Percentiles rank a stretch among this genome's conserved stretches.
These are phyloP conservation scores for Colletotrichum sublineola DNA, from an alignment of 2,329 filamentous ascomycete species.

Conservation along the genomic window DNA sequence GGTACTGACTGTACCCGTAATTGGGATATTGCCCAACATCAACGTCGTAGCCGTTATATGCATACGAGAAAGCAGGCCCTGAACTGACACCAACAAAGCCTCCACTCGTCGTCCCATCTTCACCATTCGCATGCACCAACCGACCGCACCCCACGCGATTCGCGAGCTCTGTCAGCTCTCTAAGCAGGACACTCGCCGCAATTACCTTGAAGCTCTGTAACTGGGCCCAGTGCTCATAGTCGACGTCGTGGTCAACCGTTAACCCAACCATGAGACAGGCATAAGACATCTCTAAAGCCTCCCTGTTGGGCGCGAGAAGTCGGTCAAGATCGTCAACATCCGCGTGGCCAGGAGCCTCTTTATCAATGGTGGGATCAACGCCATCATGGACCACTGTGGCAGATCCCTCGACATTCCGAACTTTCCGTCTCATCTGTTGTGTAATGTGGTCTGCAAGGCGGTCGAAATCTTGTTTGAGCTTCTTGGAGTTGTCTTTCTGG, in stretches of 20 bases:
- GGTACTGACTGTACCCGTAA: slow-evolving; percentile 30
- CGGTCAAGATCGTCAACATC: slow-evolving; percentile 26
- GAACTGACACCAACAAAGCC: slow-evolving; percentile 32
- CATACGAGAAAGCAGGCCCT: slow-evolving; percentile 14
- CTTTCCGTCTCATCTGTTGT: slow-evolving; percentile 50
- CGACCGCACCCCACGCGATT: slow-evolving; percentile 23
- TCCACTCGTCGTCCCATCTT: background rate
- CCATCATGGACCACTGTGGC: slow-evolving; percentile 44
- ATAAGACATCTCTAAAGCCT: slow-evolving; percentile 52
- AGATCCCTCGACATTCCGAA: background rate
- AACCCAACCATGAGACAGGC: slow-evolving; percentile 51
- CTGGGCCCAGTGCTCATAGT: slow-evolving; percentile 19
- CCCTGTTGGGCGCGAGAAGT: slow-evolving; percentile 34
- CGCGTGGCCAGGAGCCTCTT: background rate
- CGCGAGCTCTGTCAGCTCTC: slow-evolving; percentile 45
- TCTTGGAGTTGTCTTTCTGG: slow-evolving; percentile 65
- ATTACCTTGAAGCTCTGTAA: slow-evolving; percentile 55
- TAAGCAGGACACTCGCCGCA: slow-evolving; percentile 53
- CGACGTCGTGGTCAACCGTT: slow-evolving; percentile 31
- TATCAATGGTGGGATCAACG: background rate
- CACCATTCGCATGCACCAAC: background rate
- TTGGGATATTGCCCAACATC: slow-evolving; percentile 38
- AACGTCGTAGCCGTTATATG: slow-evolving; percentile 33
- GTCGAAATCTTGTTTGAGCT: slow-evolving; percentile 66
- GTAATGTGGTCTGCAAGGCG: slow-evolving; percentile 59